Percentiles rank a stretch among this genome's conserved stretches.
Evolutionary conservation across 352 stramenopile genomes (phyloP).

Genomic region (Phytopythium montanum): DNA sequence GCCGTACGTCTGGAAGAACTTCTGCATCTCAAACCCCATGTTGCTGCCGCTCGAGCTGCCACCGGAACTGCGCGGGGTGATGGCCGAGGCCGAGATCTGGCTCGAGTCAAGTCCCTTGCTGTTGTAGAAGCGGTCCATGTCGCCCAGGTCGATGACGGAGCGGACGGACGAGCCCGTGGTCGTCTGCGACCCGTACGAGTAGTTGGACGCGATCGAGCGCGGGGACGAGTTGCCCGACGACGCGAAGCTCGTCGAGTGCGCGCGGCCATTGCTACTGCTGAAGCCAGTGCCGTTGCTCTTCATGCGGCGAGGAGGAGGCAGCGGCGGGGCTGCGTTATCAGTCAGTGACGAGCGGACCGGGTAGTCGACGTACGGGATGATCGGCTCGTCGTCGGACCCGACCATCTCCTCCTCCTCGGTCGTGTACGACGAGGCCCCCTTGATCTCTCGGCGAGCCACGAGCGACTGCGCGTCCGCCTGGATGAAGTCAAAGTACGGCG

Average conservation of each 20-base stretch:
- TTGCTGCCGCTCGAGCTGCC: slow-evolving; percentile 30
- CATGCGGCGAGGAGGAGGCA: slow-evolving; percentile 14
- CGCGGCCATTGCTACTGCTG: slow-evolving; percentile 23
- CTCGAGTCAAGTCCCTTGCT: slow-evolving; percentile 12
- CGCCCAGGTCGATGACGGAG: slow-evolving; percentile 68
- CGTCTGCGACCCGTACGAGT: slow-evolving; percentile 68
- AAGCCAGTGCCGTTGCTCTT: slow-evolving; percentile 17
- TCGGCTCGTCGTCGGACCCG: slow-evolving; percentile 26
- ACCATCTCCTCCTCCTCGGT: slow-evolving; percentile 39
- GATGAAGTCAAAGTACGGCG: slow-evolving; percentile 80
- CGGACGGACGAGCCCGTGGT: slow-evolving; percentile 61
- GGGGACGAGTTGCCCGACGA: slow-evolving; percentile 57
- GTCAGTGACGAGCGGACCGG: slow-evolving; percentile 39
- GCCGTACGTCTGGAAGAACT: slow-evolving; percentile 67
- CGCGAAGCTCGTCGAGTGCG: slow-evolving; percentile 62
- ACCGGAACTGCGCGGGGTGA: slow-evolving; percentile 29
- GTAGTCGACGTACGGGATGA: slow-evolving; percentile 62
- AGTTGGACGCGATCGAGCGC: slow-evolving; percentile 70
- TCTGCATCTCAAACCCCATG: slow-evolving; percentile 65
- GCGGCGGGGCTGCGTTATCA: slow-evolving; percentile 17
- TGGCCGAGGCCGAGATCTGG: slow-evolving; percentile 12
- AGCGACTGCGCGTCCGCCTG: slow-evolving; percentile 68
- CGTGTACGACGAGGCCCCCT: slow-evolving; percentile 40
- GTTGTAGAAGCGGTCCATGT: slow-evolving; percentile 81
- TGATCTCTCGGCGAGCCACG: slow-evolving; percentile 59